Base-by-base conservation (phyloP, 1,284 basidiomycete genomes). In the Heterobasidion annosum region DNA sequence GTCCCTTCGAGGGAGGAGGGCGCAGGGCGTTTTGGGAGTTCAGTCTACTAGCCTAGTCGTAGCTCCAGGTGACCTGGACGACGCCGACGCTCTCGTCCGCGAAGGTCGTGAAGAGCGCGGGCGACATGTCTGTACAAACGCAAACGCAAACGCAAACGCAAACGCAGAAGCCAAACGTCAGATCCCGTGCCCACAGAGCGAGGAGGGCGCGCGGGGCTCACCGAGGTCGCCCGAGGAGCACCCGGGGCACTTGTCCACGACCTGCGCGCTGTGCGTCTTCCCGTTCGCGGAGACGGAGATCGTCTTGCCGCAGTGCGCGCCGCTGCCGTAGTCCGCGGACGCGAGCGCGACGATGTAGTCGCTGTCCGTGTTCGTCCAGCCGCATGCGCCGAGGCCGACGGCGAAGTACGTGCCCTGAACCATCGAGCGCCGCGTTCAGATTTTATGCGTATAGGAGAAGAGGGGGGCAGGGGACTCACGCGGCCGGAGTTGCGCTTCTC, bases 11-110 rank as follows among this genome's bases (percentile, higher is more conserved):
- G 25, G 25, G 25, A 25, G 25, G 25, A 25, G 25, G 25, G 25
- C 1, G 25, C 5, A 25, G 25, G 25, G 25, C 1, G 25, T 25
- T 25, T 25, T 25, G 3, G 3, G 25, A 25, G 25, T 4, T 3
- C 3, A 25, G 25, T 25, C 25, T n/a, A n/a, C n/a, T n/a, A n/a
- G n/a, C n/a, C n/a, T 25, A 25, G 25, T 40, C 74, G 67, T 77
- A 81, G 56, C 77, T 61, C 81, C 82, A 83, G 1, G 61, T 60
- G 53, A 83, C 67, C 18, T 57, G 53, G 16, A 83, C 58, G n/a
- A 69, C 67, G 15, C 81, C 81, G 32, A 63, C 66, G 50, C 32
- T 34, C 18, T 42, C 46, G 12, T 9, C 15, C 12, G 54, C 73
- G 32, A 83, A 58, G 52, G 74, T 52, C 56, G 72, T 1, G 65